Base-by-base conservation (phyloP, 176 grass and related monocot genomes). In the Eragrostis curvula region DNA sequence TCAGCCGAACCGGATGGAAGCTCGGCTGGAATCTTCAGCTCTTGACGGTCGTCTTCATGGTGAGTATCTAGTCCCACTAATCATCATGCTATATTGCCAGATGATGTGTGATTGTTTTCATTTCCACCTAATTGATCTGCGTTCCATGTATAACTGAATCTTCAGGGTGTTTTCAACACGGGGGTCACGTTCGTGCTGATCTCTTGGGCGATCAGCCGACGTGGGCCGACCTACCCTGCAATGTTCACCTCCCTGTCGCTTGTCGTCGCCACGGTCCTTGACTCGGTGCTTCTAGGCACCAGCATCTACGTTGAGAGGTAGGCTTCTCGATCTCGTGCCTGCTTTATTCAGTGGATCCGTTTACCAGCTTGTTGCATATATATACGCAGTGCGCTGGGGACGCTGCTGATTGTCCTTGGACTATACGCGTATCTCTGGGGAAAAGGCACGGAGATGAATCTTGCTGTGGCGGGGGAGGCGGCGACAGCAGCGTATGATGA, bases 1-100 rank as follows among this genome's bases (percentile, higher is more conserved):
- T 91, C 51, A 39, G 75, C 10, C 72, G 53, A 30, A 16, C 71
- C 9, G 77, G 52, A 29, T 91, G 89, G 89, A 73, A 12, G 17
- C 62, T 91, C 36, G 65, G 66, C 12, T 91, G 85, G 78, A n/a
- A 88, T 24, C 6, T 88, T 12, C 50, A 91, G 24, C 85, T 91
- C 9, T 7, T 82, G 14, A 78, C 78, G 12, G 57, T 60, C 23
- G 23, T 60, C 23, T 60, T 13, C 57, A 10, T 11, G 57, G 57
- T 60, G 9, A 60, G n/a, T n/a, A 55, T 4, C 17, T 7, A 45
- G 43, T n/a, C n/a, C 43, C 1, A 9, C 43, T 45, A 45, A 1
- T 7, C 9, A 45, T n/a, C n/a, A n/a, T n/a, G 32, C 32, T 36
- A 36, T 36, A 36, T 2, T 36, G 3, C 32, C 32, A 4, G 32